These are phyloP conservation scores for Biscogniauxia sp. DNA, from an alignment of 2,329 filamentous ascomycete species.

Conservation along the genomic window DNA sequence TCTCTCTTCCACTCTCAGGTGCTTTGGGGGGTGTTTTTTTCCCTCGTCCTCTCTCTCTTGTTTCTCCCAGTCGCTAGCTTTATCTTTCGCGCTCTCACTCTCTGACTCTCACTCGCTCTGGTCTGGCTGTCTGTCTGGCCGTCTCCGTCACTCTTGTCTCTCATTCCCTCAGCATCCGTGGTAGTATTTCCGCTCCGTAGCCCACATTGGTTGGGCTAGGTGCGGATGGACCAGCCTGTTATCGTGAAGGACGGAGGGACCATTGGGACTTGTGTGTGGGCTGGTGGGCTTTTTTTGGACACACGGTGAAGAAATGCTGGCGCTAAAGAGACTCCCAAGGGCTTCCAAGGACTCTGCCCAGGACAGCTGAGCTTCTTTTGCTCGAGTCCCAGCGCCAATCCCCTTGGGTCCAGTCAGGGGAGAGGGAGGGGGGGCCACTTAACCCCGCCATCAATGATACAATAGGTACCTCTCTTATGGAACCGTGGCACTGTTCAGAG, in stretches of 20 bases:
- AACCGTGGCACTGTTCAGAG: not conserved
- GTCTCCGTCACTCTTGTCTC: not conserved
- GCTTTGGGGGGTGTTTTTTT: not conserved
- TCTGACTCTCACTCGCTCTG: not conserved
- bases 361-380: not conserved
- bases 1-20: not conserved
- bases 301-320: not conserved
- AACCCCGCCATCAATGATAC: conserved; percentile 21
- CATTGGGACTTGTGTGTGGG: not conserved
- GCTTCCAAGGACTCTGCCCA: not conserved
- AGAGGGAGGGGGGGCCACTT: conserved; percentile 15
- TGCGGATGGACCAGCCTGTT: not conserved
- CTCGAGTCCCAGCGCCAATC: not conserved
- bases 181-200: not conserved
- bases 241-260: not conserved
- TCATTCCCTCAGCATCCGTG: not conserved
- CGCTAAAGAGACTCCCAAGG: not conserved
- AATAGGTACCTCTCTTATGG: not conserved
- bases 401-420: conserved; percentile 8
- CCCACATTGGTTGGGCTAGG: not conserved
- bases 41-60: too few species aligned
- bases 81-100: not conserved
- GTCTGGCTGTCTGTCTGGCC: not conserved
- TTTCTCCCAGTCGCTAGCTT: too few species aligned
- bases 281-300: not conserved